Base-by-base conservation (phyloP, 1,284 basidiomycete genomes). In the Mycosarcoma maydis region DNA sequence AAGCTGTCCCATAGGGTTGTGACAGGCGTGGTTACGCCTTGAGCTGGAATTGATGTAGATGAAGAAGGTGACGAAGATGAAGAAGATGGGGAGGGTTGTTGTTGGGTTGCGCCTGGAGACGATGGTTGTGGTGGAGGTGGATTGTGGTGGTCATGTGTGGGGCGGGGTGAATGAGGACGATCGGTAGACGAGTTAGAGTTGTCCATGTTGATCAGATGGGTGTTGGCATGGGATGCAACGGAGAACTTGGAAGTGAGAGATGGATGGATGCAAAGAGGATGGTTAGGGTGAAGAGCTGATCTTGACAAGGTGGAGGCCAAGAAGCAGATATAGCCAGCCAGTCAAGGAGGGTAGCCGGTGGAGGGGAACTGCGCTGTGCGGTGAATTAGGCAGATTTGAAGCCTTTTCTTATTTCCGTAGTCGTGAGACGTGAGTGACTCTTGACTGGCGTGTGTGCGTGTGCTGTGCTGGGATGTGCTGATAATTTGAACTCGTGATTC, bases 1-100 rank as follows among this genome's bases (percentile, higher is more conserved):
- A 68, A 68, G 45, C 52, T 55, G 14, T 61, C 54, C 65, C 65
- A 68, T 6, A 68, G 23, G 0, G 57, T 61, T 1, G 65, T 53
- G 6, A 37, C 37, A 6, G 60, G 60, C 23, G 44, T 29, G 4
- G 45, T 16, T n/a, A n/a, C n/a, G n/a, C n/a, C n/a, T n/a, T n/a
- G n/a, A n/a, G n/a, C n/a, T n/a, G n/a, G n/a, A 4, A 41, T 17
- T 14, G 20, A 26, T 3, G 30, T 40, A 6, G 17, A 7, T 17
- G 26, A n/a, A 13, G 43, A 9, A 23, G 40, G 36, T n/a, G 52
- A 2, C 11, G 43, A 32, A 3, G 44, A 13, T 6, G 47, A 27
- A 8, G 44, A 16, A 13, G 47, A n/a, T n/a, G n/a, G n/a, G 13
- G 47, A 26, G 13, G 43, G n/a, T 20, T 22, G 42, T 16, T 41